Percentiles rank a stretch among this genome's conserved stretches.
phyloP scores from a whole-genome alignment of 2,329 filamentous ascomycete genomes.

The Magnaporthiopsis poae region DNA sequence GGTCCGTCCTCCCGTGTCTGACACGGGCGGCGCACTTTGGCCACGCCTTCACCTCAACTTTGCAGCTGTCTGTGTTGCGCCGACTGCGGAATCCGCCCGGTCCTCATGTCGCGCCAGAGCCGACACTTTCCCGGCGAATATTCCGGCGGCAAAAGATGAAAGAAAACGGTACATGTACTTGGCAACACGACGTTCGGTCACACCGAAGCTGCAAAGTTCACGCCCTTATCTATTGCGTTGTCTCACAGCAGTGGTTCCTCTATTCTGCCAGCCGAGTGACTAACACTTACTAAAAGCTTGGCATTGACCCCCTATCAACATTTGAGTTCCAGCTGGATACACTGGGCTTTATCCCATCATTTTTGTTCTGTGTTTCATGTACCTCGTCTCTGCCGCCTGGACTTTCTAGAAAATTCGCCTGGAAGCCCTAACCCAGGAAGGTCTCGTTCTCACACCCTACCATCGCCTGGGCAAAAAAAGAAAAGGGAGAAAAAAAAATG shows the following conservation, averaged over 20 bases:
- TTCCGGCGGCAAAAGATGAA: not conserved
- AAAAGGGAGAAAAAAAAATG: not conserved
- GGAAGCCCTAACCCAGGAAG: too few species aligned
- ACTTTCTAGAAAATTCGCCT: too few species aligned
- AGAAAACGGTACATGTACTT: not conserved
- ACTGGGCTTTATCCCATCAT: too few species aligned
- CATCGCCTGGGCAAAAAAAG: not conserved
- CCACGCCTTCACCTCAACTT: not conserved
- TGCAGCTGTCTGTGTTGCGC: not conserved
- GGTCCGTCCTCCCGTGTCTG: not conserved
- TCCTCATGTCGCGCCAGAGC: too few species aligned
- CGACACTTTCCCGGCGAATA: not conserved
- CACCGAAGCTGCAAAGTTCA: not conserved
- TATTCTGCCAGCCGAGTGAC: not conserved
- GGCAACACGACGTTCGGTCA: too few species aligned
- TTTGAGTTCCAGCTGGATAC: too few species aligned
- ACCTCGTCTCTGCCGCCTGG: too few species aligned
- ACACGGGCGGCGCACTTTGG: not conserved
- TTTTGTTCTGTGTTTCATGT: too few species aligned
- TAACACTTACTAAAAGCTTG: not conserved
- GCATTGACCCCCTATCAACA: too few species aligned
- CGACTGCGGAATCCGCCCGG: not conserved
- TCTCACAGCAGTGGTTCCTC: not conserved
- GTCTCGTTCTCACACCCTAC: too few species aligned
- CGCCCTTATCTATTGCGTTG: not conserved